These are phyloP conservation scores for Taiwanofungus camphoratus DNA, from an alignment of 1,284 basidiomycete genomes.

Conservation along the genomic window DNA sequence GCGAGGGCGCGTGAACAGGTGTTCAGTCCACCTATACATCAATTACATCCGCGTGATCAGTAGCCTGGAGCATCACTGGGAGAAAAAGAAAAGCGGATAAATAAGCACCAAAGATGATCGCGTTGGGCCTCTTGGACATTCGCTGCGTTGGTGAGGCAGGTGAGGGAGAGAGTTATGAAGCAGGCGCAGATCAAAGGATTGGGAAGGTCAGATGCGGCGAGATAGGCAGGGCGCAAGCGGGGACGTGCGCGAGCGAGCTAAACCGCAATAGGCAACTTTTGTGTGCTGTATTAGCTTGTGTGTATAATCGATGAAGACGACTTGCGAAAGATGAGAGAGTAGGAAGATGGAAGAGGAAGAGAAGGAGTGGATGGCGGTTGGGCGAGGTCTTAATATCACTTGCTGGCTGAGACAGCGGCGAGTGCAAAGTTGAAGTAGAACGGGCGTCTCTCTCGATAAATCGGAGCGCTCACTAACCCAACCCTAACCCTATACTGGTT, in stretches of 20 bases:
- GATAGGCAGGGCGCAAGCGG: background rate
- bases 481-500: too few species aligned
- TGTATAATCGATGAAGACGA: too few species aligned
- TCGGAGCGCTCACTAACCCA: too few species aligned
- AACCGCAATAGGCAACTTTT: background rate
- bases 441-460: too few species aligned
- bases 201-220: background rate
- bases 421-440: too few species aligned
- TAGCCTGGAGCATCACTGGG: slow-evolving; percentile 1
- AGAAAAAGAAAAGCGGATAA: background rate
- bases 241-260: background rate
- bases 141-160: background rate
- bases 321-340: background rate
- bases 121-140: slow-evolving; percentile 57
- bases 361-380: too few species aligned
- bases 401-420: too few species aligned
- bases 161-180: background rate
- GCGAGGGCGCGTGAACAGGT: slow-evolving; percentile 68
- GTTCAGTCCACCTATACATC: slow-evolving; percentile 62
- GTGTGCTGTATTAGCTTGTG: background rate
- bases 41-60: slow-evolving; percentile 13
- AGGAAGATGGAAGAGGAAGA: too few species aligned
- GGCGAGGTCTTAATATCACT: too few species aligned
- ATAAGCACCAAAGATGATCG: slow-evolving; percentile 72
- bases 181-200: background rate